phyloP scores from a whole-genome alignment of 306 rosid species.

The Rosa rugosa region DNA sequence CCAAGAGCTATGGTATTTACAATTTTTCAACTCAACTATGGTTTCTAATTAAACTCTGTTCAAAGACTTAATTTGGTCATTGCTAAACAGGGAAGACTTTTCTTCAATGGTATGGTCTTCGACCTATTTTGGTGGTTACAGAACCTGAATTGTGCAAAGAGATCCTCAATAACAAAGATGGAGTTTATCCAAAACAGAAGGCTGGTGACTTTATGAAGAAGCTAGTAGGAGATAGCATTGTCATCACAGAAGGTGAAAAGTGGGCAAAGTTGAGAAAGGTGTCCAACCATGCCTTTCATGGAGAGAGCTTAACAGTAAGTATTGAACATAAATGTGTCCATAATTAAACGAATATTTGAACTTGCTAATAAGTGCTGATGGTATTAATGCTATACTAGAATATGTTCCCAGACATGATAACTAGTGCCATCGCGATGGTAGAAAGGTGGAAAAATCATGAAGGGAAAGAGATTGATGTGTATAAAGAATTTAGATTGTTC shows the following conservation, averaged over 20 bases:
- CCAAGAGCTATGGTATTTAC: conserved; percentile 2
- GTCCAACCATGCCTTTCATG: conserved; percentile 41
- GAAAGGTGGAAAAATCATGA: conserved; percentile 30
- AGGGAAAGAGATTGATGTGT: conserved; percentile 31
- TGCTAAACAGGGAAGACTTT: conserved; percentile 30
- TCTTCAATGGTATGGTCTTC: conserved; percentile 37
- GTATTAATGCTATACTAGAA: not conserved
- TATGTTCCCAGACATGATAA: conserved; percentile 32
- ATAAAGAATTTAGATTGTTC: conserved; percentile 28
- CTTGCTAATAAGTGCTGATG: not conserved
- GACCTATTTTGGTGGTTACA: conserved; percentile 23
- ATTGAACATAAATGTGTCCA: too few species aligned
- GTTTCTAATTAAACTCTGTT: not conserved
- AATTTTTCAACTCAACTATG: too few species aligned
- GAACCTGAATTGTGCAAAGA: conserved; percentile 39
- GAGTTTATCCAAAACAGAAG: conserved; percentile 12
- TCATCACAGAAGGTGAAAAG: conserved; percentile 25
- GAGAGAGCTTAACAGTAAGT: conserved; percentile 40
- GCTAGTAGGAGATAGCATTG: conserved; percentile 39
- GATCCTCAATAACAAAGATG: conserved; percentile 21
- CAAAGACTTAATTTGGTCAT: not conserved
- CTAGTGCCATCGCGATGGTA: conserved; percentile 23
- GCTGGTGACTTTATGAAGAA: not conserved
- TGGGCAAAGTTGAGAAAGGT: conserved; percentile 42
- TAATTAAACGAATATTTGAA: too few species aligned